Conservation (phyloP, 306 rosid species). For the Cyclanthera cordifolia region DNA sequence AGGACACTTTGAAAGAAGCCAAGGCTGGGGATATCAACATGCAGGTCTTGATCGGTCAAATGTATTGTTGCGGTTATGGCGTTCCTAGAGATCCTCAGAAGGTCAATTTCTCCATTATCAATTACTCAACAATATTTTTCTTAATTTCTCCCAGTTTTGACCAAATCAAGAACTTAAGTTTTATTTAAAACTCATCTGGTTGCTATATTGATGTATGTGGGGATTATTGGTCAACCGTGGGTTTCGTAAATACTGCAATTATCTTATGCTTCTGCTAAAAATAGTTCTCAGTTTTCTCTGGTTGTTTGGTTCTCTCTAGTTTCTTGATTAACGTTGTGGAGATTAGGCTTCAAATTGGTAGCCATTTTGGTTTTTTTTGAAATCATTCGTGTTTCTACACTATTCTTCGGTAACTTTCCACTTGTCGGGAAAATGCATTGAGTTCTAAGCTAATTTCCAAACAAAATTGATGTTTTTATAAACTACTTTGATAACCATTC, state of each 20-base stretch:
- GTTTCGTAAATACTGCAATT: not conserved
- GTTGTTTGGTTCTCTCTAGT: not conserved
- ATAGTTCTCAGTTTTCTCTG: not conserved
- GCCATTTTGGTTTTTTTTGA: too few relatives aligned
- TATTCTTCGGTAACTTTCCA: not conserved
- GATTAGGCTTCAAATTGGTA: not conserved
- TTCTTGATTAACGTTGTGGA: not conserved
- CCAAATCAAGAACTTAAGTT: not conserved
- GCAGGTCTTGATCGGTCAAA: slow-evolving; percentile 91
- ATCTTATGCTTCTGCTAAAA: not conserved
- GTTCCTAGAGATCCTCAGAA: slow-evolving; percentile 69
- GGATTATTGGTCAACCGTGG: not conserved
- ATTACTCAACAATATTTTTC: not conserved
- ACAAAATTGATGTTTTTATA: not conserved
- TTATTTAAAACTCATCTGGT: not conserved
- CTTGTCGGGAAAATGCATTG: not conserved
- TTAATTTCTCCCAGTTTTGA: not conserved
- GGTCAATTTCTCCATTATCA: slow-evolving; percentile 26
- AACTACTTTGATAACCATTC: not conserved
- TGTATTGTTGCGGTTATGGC: slow-evolving; percentile 88
- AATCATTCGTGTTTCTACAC: not conserved
- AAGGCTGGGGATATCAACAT: slow-evolving; percentile 75
- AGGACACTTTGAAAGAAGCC: slow-evolving; percentile 75
- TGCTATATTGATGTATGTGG: not conserved
- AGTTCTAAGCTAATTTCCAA: too few relatives aligned